A percentile compares a stretch with the other conserved stretches of the same genome.
Conservation (phyloP, 2,329 filamentous ascomycete genomes). For the Aspergillus sojae region DNA sequence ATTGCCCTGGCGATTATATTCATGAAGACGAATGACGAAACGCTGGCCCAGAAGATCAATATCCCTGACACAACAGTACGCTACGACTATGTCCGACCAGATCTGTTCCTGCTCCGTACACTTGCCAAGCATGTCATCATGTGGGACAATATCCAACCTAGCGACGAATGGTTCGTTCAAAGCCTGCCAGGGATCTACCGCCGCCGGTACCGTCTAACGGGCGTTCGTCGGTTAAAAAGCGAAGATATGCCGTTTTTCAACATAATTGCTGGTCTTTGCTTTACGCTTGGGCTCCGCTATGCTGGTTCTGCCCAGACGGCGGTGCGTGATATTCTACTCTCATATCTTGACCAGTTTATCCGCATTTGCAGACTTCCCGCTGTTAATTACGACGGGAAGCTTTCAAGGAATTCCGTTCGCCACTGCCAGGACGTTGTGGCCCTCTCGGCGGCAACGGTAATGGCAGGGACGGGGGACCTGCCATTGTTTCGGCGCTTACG, state of each 20-base stretch:
- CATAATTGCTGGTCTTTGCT: slow-evolving; percentile 85
- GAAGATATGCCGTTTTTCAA: slow-evolving; percentile 91
- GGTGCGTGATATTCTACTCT: slow-evolving; percentile 79
- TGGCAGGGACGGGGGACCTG: slow-evolving; percentile 94
- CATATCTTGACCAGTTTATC: slow-evolving; percentile 85
- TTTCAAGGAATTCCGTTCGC: slow-evolving; percentile 78
- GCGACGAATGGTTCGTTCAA: slow-evolving; percentile 71
- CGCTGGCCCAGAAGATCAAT: slow-evolving; percentile 87
- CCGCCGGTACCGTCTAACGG: slow-evolving; percentile 60
- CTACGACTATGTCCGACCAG: slow-evolving; percentile 93
- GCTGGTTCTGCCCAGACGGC: slow-evolving; percentile 70
- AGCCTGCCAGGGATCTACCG: slow-evolving; percentile 75
- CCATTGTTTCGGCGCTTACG: slow-evolving; percentile 81
- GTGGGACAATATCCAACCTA: slow-evolving; percentile 81
- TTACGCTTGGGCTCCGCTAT: slow-evolving; percentile 72
- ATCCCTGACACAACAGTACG: slow-evolving; percentile 87
- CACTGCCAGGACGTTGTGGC: slow-evolving; percentile 91
- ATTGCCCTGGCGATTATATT: slow-evolving; percentile 89
- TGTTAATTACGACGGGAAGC: slow-evolving; percentile 75
- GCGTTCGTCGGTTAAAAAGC: slow-evolving; percentile 67
- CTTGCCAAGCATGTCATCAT: slow-evolving; percentile 88
- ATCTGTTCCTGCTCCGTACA: slow-evolving; percentile 87
- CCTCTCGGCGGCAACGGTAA: slow-evolving; percentile 80
- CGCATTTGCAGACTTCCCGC: slow-evolving; percentile 69
- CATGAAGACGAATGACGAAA: slow-evolving; percentile 91